phyloP scores from a whole-genome alignment of 2,329 filamentous ascomycete genomes.

The Penicillium sp. region DNA sequence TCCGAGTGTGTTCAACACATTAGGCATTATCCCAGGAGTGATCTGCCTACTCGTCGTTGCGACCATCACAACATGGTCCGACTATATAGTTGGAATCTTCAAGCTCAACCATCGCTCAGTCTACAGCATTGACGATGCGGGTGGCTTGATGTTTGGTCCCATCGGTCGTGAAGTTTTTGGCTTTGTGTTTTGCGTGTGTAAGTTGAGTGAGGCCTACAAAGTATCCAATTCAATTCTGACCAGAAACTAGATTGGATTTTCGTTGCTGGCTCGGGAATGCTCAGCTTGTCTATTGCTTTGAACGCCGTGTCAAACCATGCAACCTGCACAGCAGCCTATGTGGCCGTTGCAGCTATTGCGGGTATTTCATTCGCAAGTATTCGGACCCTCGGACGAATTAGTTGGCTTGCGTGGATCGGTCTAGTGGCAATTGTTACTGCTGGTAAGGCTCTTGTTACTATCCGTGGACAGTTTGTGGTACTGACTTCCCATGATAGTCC shows the following conservation, averaged over 20 bases:
- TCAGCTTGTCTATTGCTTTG: constrained; percentile 20
- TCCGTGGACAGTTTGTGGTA: too few species aligned
- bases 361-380: constrained; percentile 17
- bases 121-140: constrained; percentile 11
- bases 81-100: constrained; percentile 9
- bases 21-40: constrained; percentile 7
- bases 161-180: constrained; percentile 6
- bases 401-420: constrained; percentile 22
- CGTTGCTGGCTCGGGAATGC: constrained; percentile 23
- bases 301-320: constrained; percentile 21
- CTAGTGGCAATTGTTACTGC: constrained; percentile 18
- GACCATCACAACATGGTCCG: constrained; percentile 10
- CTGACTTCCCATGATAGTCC: not conserved
- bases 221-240: not conserved
- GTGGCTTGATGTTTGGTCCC: constrained; percentile 7
- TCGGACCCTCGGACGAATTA: constrained; percentile 19
- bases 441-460: constrained; percentile 5
- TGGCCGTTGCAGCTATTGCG: constrained; percentile 14
- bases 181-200: not conserved
- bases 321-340: constrained; percentile 19
- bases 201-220: not conserved
- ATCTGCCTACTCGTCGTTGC: constrained; percentile 6
- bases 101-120: constrained; percentile 2
- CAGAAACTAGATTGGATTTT: constrained; percentile 19
- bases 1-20: constrained; percentile 4